Evolutionary conservation across 2,329 filamentous ascomycete species (phyloP).

Genomic region (Pseudocercospora fijiensis): DNA sequence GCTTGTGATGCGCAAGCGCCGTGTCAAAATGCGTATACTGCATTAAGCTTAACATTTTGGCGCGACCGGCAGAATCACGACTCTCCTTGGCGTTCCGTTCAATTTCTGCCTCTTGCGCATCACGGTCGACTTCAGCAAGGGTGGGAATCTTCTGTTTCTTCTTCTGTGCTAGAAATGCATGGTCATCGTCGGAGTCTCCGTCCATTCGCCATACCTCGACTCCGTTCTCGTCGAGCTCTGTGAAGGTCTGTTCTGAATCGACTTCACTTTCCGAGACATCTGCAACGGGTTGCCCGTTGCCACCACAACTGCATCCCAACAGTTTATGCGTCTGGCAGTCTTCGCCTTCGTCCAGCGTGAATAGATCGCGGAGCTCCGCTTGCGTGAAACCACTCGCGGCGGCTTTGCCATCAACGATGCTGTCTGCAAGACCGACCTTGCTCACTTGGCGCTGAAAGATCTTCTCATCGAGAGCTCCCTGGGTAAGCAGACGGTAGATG

Average conservation of each 20-base stretch:
- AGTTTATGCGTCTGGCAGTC: constrained; percentile 68
- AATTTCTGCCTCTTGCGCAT: constrained; percentile 39
- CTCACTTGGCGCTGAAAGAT: constrained; percentile 72
- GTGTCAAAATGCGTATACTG: constrained; percentile 55
- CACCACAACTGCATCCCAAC: constrained; percentile 62
- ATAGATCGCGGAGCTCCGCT: constrained; percentile 66
- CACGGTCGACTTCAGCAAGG: constrained; percentile 37
- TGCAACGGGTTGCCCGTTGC: constrained; percentile 46
- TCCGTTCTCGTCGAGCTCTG: constrained; percentile 20
- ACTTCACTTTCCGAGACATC: constrained; percentile 30
- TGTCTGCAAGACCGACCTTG: constrained; percentile 68
- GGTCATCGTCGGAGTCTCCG: constrained; percentile 31
- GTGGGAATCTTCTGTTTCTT: constrained; percentile 16
- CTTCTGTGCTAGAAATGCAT: constrained; percentile 30
- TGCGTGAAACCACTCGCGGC: constrained; percentile 61
- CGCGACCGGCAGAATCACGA: constrained; percentile 35
- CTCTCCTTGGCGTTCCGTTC: constrained; percentile 35
- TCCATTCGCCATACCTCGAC: constrained; percentile 28
- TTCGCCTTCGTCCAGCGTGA: constrained; percentile 61
- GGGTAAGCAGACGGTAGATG: constrained; percentile 68
- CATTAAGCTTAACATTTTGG: constrained; percentile 54
- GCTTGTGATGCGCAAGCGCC: constrained; percentile 31
- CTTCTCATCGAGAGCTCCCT: constrained; percentile 70
- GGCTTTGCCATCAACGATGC: constrained; percentile 67
- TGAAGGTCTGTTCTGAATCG: constrained; percentile 31